phyloP scores from a whole-genome alignment of 1,284 basidiomycete genomes.

The Tilletia setariae region DNA sequence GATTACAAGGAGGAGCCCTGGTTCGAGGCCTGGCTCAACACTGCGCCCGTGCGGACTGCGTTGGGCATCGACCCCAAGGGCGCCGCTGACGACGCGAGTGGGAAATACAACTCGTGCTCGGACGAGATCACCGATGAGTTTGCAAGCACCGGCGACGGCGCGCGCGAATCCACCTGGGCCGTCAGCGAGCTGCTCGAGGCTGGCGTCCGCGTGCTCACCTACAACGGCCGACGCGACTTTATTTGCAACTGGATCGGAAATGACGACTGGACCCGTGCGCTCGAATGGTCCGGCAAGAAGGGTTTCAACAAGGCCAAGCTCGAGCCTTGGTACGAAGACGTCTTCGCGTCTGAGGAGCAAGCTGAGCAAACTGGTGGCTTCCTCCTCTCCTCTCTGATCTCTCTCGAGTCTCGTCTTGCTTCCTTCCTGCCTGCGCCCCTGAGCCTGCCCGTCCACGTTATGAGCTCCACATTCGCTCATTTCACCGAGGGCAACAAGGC shows the following conservation, averaged over 20 bases:
- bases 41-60: conserved; percentile 27
- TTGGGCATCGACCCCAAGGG: conserved; percentile 44
- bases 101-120: conserved; percentile 48
- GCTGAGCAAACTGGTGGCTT: conserved; percentile 4
- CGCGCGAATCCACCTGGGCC: conserved; percentile 46
- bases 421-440: conserved; percentile 5
- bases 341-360: conserved; percentile 18
- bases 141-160: conserved; percentile 48
- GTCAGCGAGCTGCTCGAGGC: conserved; percentile 35
- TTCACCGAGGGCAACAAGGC: background rate
- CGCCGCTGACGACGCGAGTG: conserved; percentile 47
- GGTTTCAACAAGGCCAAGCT: conserved; percentile 34
- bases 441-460: background rate
- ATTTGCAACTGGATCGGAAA: conserved; percentile 52
- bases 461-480: background rate
- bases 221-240: conserved; percentile 30
- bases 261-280: conserved; percentile 37
- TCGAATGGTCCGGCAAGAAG: conserved; percentile 39
- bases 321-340: conserved; percentile 32
- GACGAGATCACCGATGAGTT: conserved; percentile 46
- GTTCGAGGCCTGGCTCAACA: conserved; percentile 46
- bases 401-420: background rate
- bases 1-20: conserved; percentile 48
- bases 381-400: background rate
- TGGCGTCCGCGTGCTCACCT: conserved; percentile 42